Percentiles rank a stretch among this genome's conserved stretches.
These are phyloP conservation scores for Epithemia pelagica DNA, from an alignment of 108 stramenopile species.

Conservation along the genomic window DNA sequence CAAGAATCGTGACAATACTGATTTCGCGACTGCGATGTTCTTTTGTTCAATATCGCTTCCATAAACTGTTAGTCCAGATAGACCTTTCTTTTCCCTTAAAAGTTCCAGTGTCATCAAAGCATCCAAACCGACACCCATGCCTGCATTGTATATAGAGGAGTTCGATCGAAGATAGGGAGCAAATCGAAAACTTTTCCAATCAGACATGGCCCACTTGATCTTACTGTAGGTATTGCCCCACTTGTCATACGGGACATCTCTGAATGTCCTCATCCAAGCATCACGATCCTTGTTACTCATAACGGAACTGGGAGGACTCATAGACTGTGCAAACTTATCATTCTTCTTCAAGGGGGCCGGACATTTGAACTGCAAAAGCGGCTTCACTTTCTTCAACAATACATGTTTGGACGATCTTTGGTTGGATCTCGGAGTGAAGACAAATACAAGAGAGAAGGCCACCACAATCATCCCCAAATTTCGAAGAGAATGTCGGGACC, in stretches of 20 bases:
- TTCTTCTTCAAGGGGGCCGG: too few relatives aligned
- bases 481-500: background rate
- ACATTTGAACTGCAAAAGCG: background rate
- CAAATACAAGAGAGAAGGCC: background rate
- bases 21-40: background rate
- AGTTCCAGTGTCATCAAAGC: slow-evolving; percentile 24
- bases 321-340: too few relatives aligned
- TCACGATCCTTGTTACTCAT: background rate
- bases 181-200: slow-evolving; percentile 11
- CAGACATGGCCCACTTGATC: slow-evolving; percentile 9
- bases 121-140: slow-evolving; percentile 27
- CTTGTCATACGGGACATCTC: slow-evolving; percentile 11
- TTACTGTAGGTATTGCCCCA: slow-evolving; percentile 18
- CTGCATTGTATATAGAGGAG: slow-evolving; percentile 27
- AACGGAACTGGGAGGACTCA: background rate
- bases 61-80: slow-evolving; percentile 21
- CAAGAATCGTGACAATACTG: background rate
- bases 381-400: background rate
- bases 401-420: background rate
- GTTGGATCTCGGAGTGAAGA: background rate
- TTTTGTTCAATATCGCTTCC: slow-evolving; percentile 30
- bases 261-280: slow-evolving; percentile 7
- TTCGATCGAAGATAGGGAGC: slow-evolving; percentile 9
- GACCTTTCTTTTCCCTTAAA: slow-evolving; percentile 17
- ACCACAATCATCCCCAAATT: background rate